Evolutionary conservation across 1,139 yeast species (phyloP), one percentile per base, ranked within the genome.

Genomic region (Blastobotrys petasosporus): DNA sequence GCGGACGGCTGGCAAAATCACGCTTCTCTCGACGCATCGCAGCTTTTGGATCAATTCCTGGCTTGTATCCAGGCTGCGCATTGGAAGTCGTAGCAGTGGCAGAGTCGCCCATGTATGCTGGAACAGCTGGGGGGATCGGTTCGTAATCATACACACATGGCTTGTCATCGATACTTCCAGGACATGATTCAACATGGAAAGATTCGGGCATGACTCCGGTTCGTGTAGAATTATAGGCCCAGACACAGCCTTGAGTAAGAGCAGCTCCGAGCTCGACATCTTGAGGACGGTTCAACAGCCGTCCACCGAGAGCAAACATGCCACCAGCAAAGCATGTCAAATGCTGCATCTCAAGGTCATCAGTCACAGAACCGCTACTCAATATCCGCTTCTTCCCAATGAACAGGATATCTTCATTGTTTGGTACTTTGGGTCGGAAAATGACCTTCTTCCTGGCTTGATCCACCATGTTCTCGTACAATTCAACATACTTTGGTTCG

Each of bases 271-370:
- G 63, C 37, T 70, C 68, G 57, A 81, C 68, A 54, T 82, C 85
- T 57, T 77, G 60, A 42, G 74, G 63, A 53, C 69, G 44, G 67
- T 70, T 57, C 58, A 75, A 57, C 62, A 86, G 53, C 59, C 71
- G 79, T 5, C 85, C 79, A 2, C 87, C 87, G 32, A 84, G 63
- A 0, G 85, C 83, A 55, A 80, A 74, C 68, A 82, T 77, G 29
- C 51, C 51, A 17, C 51, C 92, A 42, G 82, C 73, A 59, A 81
- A 82, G 59, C 94, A 85, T 8, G 84, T 76, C 53, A 82, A 70
- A 56, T 82, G 85, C 54, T 79, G 71, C 76, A 61, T 59, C 41
- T 62, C 64, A 25, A 64, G 50, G 7, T 40, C 40, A 7, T 31
- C 8, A 1, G 17, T 32, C 3, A 29, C 20, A 4, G 40, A 51